A percentile compares a stretch with the other conserved stretches of the same genome.
phyloP scores from a whole-genome alignment of 805 yeast species.

The Suhomyces vadensis region DNA sequence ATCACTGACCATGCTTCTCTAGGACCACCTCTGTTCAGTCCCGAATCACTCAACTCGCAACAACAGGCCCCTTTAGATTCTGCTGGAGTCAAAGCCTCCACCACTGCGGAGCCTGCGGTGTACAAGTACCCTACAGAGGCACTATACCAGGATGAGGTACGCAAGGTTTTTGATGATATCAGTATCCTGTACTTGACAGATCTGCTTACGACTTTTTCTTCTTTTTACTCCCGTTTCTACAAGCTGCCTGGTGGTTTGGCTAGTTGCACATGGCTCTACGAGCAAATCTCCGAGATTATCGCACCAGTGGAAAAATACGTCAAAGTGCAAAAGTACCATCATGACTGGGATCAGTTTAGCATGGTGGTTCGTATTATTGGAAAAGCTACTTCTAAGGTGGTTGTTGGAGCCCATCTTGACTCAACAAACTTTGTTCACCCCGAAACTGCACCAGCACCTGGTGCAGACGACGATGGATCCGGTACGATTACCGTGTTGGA shows the following conservation, averaged over 20 bases:
- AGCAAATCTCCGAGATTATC: constrained; percentile 44
- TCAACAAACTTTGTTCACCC: constrained; percentile 76
- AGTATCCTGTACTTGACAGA: constrained; percentile 48
- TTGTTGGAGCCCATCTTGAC: constrained; percentile 91
- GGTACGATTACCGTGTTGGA: constrained; percentile 81
- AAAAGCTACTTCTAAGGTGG: constrained; percentile 48
- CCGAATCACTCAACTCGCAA: neutral
- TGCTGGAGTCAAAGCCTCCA: constrained; percentile 2
- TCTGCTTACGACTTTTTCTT: constrained; percentile 60
- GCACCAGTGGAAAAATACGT: constrained; percentile 23
- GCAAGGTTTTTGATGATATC: constrained; percentile 43
- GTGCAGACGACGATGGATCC: constrained; percentile 93
- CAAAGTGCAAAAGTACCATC: constrained; percentile 53
- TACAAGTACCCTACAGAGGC: constrained; percentile 56
- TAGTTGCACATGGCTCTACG: constrained; percentile 68
- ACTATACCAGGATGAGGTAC: constrained; percentile 39
- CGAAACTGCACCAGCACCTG: constrained; percentile 70
- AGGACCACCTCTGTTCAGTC: constrained; percentile 13
- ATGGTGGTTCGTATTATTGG: constrained; percentile 68
- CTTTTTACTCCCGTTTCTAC: constrained; percentile 75
- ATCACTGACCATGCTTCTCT: constrained; percentile 48
- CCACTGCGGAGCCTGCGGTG: constrained; percentile 6
- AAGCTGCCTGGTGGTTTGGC: constrained; percentile 67
- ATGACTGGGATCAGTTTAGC: constrained; percentile 75
- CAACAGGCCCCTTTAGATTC: neutral